phyloP scores from a whole-genome alignment of 176 grass and related monocot species.

The Avena sativa region DNA sequence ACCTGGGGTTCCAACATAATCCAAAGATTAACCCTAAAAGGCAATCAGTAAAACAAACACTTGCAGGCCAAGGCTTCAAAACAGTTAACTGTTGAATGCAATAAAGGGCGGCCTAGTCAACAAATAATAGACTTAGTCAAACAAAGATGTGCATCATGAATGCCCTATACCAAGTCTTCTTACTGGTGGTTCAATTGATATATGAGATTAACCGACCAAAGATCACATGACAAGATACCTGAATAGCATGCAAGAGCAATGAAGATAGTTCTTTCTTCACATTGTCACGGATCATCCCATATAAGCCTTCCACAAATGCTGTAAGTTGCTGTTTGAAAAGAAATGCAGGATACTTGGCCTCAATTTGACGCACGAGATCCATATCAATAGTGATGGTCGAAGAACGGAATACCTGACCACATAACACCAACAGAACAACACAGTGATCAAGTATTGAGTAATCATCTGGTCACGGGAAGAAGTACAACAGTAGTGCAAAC shows the following conservation, averaged over 20 bases:
- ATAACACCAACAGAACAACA: slow-evolving; percentile 41
- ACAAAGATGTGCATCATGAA: slow-evolving; percentile 30
- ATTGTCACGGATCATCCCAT: slow-evolving; percentile 81
- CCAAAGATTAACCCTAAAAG: slow-evolving; percentile 33
- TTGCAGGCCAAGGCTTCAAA: not conserved
- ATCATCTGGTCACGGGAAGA: slow-evolving; percentile 17
- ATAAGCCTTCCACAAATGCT: slow-evolving; percentile 91
- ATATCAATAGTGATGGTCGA: slow-evolving; percentile 75
- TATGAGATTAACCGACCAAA: slow-evolving; percentile 20
- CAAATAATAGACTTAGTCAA: slow-evolving; percentile 7
- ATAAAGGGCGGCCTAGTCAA: slow-evolving; percentile 28
- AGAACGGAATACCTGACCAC: slow-evolving; percentile 77
- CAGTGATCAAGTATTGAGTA: slow-evolving; percentile 23
- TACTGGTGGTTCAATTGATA: slow-evolving; percentile 21
- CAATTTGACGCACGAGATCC: slow-evolving; percentile 66
- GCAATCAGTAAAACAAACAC: not conserved
- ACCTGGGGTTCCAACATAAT: slow-evolving; percentile 58
- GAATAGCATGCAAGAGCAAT: slow-evolving; percentile 73
- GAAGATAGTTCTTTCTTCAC: slow-evolving; percentile 82
- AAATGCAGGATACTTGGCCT: slow-evolving; percentile 97
- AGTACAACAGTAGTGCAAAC: slow-evolving; percentile 10
- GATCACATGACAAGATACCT: slow-evolving; percentile 56
- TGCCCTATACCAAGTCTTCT: not conserved
- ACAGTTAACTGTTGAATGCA: slow-evolving; percentile 10
- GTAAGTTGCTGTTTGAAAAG: slow-evolving; percentile 98